Base-by-base conservation (phyloP, 1,139 yeast species). In the Suhomyces bokatorum region DNA sequence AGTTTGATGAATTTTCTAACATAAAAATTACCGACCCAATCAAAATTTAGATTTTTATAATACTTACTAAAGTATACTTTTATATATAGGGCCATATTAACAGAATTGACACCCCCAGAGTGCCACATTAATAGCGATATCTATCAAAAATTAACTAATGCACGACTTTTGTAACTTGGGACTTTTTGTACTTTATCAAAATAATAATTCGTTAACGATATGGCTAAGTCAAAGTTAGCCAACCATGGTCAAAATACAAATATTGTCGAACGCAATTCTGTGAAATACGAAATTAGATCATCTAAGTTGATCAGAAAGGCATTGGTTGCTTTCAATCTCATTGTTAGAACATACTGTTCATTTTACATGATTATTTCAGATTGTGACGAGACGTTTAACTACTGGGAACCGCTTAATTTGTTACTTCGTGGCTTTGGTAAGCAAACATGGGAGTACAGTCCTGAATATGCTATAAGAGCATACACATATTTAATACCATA, bases 381-480 rank as follows among this genome's bases (percentile, higher is more conserved):
- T 58, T 88, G 96, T 61, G 97, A 89, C 62, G 66, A 62, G 33
- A 76, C 81, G 0, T 91, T 80, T 75, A 91, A 91, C 59, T 91
- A 88, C 66, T 90, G 91, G 93, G 99, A 91, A 55, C 97, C 99
- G 0, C 70, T 91, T 47, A 93, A 91, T 60, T 73, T 86, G 43
- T 57, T 91, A 32, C 67, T 85, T 3, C 78, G 96, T 53, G 86
- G 85, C 2, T 89, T 87, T 62, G 99, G 98, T 3, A 87, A 89
- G 55, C 90, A 90, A 63, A 91, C 98, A 0, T 91, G 97, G 98
- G 98, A 91, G 59, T 91, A 91, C 62, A 88, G 97, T 0, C 97
- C 98, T 0, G 87, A 78, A 44, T 89, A 80, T 59, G 90, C 96
- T 15, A 89, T 91, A 43, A 70, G 98, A 51, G 87, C 96, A 7